These are phyloP conservation scores for Mortierella claussenii DNA, from an alignment of 192 early-diverging fungal species.

Conservation along the genomic window DNA sequence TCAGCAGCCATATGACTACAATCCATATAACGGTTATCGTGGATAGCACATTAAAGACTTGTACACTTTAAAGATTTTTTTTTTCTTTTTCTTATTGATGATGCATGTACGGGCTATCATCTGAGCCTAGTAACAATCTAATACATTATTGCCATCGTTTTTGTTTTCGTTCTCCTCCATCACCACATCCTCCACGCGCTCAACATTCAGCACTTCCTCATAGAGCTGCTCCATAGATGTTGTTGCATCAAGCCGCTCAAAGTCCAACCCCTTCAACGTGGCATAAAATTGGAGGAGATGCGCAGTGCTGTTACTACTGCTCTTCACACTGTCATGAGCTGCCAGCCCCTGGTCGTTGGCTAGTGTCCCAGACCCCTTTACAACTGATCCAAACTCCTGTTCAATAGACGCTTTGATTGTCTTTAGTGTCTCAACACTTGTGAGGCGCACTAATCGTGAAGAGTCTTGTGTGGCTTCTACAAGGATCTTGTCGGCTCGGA, in stretches of 20 bases:
- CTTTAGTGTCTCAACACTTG: conserved; percentile 43
- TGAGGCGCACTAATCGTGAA: conserved; percentile 34
- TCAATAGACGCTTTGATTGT: conserved; percentile 29
- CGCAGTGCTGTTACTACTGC: neutral
- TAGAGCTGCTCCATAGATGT: conserved; percentile 63
- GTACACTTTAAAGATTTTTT: neutral
- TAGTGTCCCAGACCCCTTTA: neutral
- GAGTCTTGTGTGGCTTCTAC: conserved; percentile 47
- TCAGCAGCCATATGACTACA: neutral
- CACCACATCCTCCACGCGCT: conserved; percentile 49
- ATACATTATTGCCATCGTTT: conserved; percentile 47
- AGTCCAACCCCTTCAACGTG: conserved; percentile 44
- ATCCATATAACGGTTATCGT: neutral
- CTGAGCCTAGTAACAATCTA: conserved; percentile 50
- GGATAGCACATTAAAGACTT: neutral
- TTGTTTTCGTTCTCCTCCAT: conserved; percentile 54
- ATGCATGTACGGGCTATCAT: neutral
- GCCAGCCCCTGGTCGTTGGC: neutral
- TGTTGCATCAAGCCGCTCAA: conserved; percentile 55
- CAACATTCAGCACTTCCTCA: conserved; percentile 62
- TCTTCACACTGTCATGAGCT: neutral
- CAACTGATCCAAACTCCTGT: conserved; percentile 2
- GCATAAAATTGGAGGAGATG: conserved; percentile 35
- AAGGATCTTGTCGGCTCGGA: conserved; percentile 56
- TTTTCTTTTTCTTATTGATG: conserved; percentile 1